A percentile compares a stretch with the other conserved stretches of the same genome.
Evolutionary conservation across 1,139 yeast species (phyloP).

Genomic region (Candida labiduridarum): DNA sequence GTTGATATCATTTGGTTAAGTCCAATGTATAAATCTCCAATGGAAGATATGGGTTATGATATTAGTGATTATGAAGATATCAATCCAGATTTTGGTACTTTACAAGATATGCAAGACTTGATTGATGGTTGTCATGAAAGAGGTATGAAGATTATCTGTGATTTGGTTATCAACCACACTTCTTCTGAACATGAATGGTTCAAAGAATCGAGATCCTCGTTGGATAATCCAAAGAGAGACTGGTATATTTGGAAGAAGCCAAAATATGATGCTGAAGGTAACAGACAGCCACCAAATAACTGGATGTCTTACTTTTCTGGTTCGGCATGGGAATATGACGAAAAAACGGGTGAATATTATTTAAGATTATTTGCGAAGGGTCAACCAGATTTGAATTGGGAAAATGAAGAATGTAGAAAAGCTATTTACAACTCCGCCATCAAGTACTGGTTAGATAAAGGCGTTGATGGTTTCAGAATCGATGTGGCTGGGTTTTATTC

Average conservation of each 20-base stretch:
- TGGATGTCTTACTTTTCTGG: conserved; percentile 57
- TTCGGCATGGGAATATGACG: conserved; percentile 60
- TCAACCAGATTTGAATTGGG: conserved; percentile 67
- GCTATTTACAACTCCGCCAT: conserved; percentile 54
- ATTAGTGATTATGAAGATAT: conserved; percentile 55
- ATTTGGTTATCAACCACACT: conserved; percentile 62
- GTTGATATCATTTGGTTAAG: conserved; percentile 58
- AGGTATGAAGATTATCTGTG: conserved; percentile 55
- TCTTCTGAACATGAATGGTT: conserved; percentile 61
- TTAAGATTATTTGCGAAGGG: conserved; percentile 51
- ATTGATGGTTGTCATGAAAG: conserved; percentile 50
- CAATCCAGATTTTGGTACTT: conserved; percentile 54
- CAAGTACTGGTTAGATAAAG: conserved; percentile 56
- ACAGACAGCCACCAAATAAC: conserved; percentile 57
- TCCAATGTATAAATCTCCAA: conserved; percentile 62
- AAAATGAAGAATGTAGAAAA: conserved; percentile 50
- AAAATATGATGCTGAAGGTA: conserved; percentile 46
- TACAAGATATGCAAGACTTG: conserved; percentile 52
- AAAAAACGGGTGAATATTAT: conserved; percentile 53
- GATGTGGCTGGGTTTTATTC: conserved; percentile 58
- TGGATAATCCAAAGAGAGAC: conserved; percentile 56
- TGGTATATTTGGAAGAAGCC: conserved; percentile 64
- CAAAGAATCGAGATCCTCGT: conserved; percentile 53
- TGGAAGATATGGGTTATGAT: conserved; percentile 67
- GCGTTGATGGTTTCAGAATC: conserved; percentile 61